Base-by-base conservation (phyloP, 805 yeast genomes). In the Hemisphaericaspora nanyangensis region DNA sequence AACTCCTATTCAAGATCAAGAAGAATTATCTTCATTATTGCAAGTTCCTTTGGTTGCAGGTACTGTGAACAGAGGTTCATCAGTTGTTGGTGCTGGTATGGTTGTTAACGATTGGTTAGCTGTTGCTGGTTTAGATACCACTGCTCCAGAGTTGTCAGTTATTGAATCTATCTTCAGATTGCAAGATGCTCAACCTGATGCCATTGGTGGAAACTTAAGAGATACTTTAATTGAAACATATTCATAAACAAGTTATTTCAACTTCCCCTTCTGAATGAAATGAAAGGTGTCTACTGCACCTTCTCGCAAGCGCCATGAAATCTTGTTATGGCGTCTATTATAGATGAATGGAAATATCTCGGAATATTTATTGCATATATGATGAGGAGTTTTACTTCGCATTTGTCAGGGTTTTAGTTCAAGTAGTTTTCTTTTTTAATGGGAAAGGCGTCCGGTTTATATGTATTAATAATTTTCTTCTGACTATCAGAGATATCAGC, bases 1-100 rank as follows among this genome's bases (percentile, higher is more conserved):
- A 64, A 95, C 99, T 30, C 81, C 95, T 26, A 81, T 93, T 43
- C 96, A 93, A 66, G 99, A 93, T 63, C 99, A 93, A 72, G 99
- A 93, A 71, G 99, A 93, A 70, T 76, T 93, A 52, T 86, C 96
- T 6, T 88, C 97, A 34, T 74, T 93, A 61, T 75, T 93, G 55
- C 99, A 93, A 70, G 95, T 93, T 30, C 99, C 99, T 39, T 74
- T 93, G 48, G 99, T 93, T 35, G 99, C 99, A 6, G 99, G 99
- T 65, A 90, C 97, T 29, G 90, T 93, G 43, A 93, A 93, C 73
- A 83, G 99, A 65, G 99, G 99, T 67, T 87, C 96, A 20, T 69
- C 95, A 4, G 97, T 91, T 35, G 95, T 93, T 45, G 99, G 99
- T 56, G 98, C 97, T 34, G 99, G 99, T 52, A 81, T 93, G 81